Evolutionary conservation across 2,329 filamentous ascomycete species (phyloP), one percentile per base, ranked within the genome.

Genomic region (Microsporum ferrugineum): DNA sequence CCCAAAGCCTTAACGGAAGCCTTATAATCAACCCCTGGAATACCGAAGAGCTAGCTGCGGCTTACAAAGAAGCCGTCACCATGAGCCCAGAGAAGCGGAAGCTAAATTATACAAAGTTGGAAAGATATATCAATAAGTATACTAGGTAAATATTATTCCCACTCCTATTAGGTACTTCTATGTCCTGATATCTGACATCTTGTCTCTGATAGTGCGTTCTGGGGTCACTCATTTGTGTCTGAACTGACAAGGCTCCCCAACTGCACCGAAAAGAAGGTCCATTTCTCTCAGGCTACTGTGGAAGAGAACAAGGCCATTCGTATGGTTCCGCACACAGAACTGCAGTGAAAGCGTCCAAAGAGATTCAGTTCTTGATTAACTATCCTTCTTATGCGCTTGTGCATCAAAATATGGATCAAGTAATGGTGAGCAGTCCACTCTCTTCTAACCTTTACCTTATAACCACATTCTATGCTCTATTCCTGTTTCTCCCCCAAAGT

Each of bases 11-110:
- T 62, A 96, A 95, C 67, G 92, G 92, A 63, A 91, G 89, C 67
- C 80, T 97, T 58, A 91, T 97, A 60, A 89, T 97, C 70, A 99
- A 99, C 75, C 94, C 94, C 0, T 99, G 94, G 94, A 97, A 97
- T 73, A 96, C 91, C 0, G 91, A 96, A 71, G 92, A 97, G 74
- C 80, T 97, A 41, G 91, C 92, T 45, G 89, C 91, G 68, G 89
- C 91, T 4, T 91, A 97, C 67, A 88, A 96, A 74, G 91, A 96
- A 66, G 90, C 92, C n/a, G 91, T 97, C 49, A 96, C 91, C 60
- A 96, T 97, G 90, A 87, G 87, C 59, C 85, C 91, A 17, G 91
- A 96, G 75, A 88, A 94, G 76, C 85, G 91, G 59, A 85, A 87
- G 63, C 79, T 86, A 61, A 96, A 96, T 75, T 96, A 89, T 77